A percentile compares a stretch with the other conserved stretches of the same genome.
phyloP scores from a whole-genome alignment of 2,329 filamentous ascomycete species.

The Pyrenophora teres region DNA sequence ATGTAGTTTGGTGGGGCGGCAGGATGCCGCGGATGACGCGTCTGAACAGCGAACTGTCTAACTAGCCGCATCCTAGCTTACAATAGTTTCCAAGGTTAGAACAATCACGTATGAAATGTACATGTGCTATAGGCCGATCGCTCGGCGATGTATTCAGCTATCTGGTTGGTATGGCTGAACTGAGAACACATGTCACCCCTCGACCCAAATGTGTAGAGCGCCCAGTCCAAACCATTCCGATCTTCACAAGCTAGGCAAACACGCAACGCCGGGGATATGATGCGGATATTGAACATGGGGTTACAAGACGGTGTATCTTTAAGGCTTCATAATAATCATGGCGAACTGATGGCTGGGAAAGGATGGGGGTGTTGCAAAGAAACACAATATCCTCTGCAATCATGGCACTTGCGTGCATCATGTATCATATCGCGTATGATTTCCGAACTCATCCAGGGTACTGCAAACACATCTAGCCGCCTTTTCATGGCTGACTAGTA shows the following conservation, averaged over 20 bases:
- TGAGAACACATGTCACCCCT: constrained; percentile 18
- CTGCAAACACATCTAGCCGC: constrained; percentile 16
- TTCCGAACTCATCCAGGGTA: constrained; percentile 19
- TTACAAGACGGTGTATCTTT: constrained; percentile 52
- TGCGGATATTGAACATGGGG: constrained; percentile 43
- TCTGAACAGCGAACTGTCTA: background rate
- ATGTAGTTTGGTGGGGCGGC: constrained; percentile 10
- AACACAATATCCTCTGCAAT: constrained; percentile 20
- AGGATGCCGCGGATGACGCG: constrained; percentile 22
- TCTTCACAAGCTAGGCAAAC: constrained; percentile 34
- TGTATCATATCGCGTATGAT: constrained; percentile 34
- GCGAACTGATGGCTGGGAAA: constrained; percentile 31
- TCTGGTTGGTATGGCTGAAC: constrained; percentile 27
- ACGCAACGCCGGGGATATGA: constrained; percentile 50
- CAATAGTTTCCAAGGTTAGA: background rate
- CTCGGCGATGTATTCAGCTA: constrained; percentile 34
- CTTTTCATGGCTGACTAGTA: constrained; percentile 11
- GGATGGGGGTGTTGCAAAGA: constrained; percentile 30
- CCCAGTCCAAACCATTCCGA: constrained; percentile 30
- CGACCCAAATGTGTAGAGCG: constrained; percentile 17
- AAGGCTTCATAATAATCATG: constrained; percentile 46
- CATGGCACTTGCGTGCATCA: constrained; percentile 28
- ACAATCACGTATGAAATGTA: background rate
- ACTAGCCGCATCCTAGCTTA: constrained; percentile 1
- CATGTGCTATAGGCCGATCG: constrained; percentile 17